A percentile compares a stretch with the other conserved stretches of the same genome.
Evolutionary conservation across 495 filamentous ascomycete genomes (phyloP).

Genomic region (Oleoguttula mirabilis): DNA sequence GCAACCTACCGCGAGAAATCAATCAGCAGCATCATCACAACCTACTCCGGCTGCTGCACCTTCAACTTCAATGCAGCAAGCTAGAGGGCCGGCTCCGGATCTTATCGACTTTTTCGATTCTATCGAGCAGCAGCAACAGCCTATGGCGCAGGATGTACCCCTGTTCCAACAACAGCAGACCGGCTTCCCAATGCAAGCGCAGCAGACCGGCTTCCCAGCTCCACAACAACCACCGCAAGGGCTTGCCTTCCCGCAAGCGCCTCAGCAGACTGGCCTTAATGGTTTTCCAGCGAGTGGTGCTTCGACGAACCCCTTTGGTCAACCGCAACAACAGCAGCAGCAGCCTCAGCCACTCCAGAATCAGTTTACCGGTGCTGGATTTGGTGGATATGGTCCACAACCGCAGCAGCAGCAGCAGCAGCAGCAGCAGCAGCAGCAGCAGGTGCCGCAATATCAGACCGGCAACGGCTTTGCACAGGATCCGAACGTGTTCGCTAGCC

Average conservation of each 20-base stretch:
- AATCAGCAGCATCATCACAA: conserved; percentile 5
- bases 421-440: conserved; percentile 35
- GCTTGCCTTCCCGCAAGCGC: conserved; percentile 14
- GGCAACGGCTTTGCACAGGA: conserved; percentile 32
- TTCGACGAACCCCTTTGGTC: conserved; percentile 42
- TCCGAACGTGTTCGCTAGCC: conserved; percentile 22
- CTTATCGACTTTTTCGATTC: conserved; percentile 98
- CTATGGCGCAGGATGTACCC: conserved; percentile 41
- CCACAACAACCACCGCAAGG: conserved; percentile 32
- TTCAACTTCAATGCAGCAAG: conserved; percentile 17
- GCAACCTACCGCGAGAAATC: conserved; percentile 18
- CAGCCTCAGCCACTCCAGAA: conserved; percentile 29
- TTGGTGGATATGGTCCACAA: conserved; percentile 64
- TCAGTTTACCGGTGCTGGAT: conserved; percentile 65
- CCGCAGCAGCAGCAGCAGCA: conserved; percentile 45
- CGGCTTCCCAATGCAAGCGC: conserved; percentile 26
- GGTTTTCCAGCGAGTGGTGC: not conserved
- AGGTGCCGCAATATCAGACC: conserved; percentile 33
- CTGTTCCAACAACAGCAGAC: conserved; percentile 37
- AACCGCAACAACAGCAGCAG: conserved; percentile 33
- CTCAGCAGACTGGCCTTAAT: conserved; percentile 25
- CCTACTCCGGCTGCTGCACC: conserved; percentile 7
- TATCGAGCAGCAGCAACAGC: conserved; percentile 83
- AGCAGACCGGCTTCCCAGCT: conserved; percentile 23
- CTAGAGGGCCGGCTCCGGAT: conserved; percentile 59